Conservation (phyloP, 1,284 basidiomycete genomes). For the Grifola frondosa region DNA sequence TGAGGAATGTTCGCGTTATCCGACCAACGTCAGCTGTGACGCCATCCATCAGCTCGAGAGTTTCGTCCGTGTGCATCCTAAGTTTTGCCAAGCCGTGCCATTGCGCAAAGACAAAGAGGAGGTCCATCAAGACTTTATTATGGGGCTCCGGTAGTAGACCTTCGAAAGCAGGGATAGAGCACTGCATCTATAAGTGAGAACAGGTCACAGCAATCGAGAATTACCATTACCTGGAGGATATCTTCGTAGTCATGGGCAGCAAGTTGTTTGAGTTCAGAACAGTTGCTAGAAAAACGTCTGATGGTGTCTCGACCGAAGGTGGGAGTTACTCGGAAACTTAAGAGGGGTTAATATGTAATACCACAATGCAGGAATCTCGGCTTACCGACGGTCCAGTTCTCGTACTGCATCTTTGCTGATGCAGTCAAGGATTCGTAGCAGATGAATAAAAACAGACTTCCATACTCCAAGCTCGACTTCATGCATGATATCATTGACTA, state of each 20-base stretch:
- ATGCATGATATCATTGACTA: conserved; percentile 36
- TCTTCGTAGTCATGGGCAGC: conserved; percentile 31
- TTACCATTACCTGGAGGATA: conserved; percentile 21
- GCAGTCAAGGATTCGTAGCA: conserved; percentile 33
- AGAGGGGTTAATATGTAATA: not conserved
- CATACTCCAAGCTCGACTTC: conserved; percentile 38
- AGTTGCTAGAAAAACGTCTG: not conserved
- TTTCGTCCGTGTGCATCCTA: conserved; percentile 28
- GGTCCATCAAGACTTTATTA: conserved; percentile 16
- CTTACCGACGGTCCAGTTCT: conserved; percentile 19
- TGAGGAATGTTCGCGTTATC: conserved; percentile 19
- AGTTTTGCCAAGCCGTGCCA: conserved; percentile 34
- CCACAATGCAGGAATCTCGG: conserved; percentile 16
- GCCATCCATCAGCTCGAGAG: conserved; percentile 16
- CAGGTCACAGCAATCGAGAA: not conserved
- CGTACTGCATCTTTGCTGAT: conserved; percentile 1
- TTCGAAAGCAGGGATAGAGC: conserved; percentile 30
- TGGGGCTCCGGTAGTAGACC: conserved; percentile 25
- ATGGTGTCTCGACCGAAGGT: conserved; percentile 7
- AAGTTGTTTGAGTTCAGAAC: conserved; percentile 11
- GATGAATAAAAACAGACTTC: conserved; percentile 35
- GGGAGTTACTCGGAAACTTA: conserved; percentile 24
- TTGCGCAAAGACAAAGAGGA: conserved; percentile 24
- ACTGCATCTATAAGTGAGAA: conserved; percentile 15
- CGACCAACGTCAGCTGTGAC: conserved; percentile 18